These are phyloP conservation scores for Podospora tetraspora DNA, from an alignment of 495 filamentous ascomycete species.

Conservation along the genomic window DNA sequence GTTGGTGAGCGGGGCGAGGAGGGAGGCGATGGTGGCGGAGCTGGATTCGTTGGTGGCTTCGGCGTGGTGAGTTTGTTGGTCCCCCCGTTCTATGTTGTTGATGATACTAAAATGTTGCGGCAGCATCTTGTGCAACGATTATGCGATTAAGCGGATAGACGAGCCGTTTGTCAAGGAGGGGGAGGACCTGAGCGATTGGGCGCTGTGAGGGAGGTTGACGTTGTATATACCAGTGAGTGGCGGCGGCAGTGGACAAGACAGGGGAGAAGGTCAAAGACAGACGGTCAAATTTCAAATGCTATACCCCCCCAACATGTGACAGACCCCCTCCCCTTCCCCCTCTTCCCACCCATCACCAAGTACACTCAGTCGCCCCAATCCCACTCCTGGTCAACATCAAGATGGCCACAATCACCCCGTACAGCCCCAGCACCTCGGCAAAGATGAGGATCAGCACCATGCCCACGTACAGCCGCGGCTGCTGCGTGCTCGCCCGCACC, in stretches of 20 bases:
- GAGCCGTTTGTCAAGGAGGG: constrained; percentile 74
- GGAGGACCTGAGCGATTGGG: constrained; percentile 79
- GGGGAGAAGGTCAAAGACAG: background rate
- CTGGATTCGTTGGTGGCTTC: constrained; percentile 77
- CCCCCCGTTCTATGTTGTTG: background rate
- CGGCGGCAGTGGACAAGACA: background rate
- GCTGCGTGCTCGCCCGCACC: constrained; percentile 79
- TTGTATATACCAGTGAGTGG: background rate
- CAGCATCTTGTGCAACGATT: constrained; percentile 86
- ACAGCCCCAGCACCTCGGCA: constrained; percentile 79
- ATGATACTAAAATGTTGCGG: constrained; percentile 3
- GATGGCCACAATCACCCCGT: constrained; percentile 40
- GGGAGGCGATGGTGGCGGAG: constrained; percentile 81
- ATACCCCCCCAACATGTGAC: background rate
- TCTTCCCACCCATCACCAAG: constrained; percentile 20
- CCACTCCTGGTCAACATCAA: constrained; percentile 38
- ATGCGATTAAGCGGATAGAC: constrained; percentile 87
- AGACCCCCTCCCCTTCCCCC: background rate
- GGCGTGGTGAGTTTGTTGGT: constrained; percentile 40
- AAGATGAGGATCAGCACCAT: constrained; percentile 96
- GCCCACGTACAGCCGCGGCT: constrained; percentile 83
- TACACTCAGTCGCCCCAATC: constrained; percentile 31
- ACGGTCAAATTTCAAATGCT: background rate
- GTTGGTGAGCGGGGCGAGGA: constrained; percentile 54
- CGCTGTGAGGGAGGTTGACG: constrained; percentile 45